Percentiles rank a stretch among this genome's conserved stretches.
phyloP scores from a whole-genome alignment of 2,329 filamentous ascomycete genomes.

The Penicillium sp. region DNA sequence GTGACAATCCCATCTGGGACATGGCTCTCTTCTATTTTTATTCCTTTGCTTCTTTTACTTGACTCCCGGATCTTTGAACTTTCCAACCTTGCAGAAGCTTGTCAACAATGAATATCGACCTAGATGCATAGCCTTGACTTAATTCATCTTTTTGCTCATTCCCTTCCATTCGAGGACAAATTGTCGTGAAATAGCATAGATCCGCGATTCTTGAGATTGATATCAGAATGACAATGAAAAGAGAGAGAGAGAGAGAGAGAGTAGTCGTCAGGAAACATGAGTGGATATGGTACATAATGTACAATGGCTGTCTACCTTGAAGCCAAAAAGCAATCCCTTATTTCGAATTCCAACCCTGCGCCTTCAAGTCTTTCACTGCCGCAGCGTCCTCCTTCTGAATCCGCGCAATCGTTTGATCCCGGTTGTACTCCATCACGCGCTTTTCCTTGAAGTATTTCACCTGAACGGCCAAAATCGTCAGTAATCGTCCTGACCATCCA shows the following conservation, averaged over 20 bases:
- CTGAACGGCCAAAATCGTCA: conserved; percentile 51
- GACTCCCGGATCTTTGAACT: background rate
- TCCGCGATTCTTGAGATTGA: background rate
- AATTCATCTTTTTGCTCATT: background rate
- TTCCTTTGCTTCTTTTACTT: background rate
- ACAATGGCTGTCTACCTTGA: conserved; percentile 17
- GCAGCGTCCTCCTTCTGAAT: conserved; percentile 74
- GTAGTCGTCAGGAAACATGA: conserved; percentile 22
- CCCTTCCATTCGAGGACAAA: background rate
- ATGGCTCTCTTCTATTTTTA: background rate
- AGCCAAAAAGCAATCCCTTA: conserved; percentile 8
- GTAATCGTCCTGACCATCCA: background rate
- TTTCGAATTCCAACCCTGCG: conserved; percentile 45
- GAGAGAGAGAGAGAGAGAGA: no score
- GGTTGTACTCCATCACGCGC: conserved; percentile 88
- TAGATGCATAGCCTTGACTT: background rate
- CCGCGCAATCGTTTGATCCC: conserved; percentile 75
- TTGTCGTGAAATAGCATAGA: background rate
- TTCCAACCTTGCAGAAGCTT: background rate
- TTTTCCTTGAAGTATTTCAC: conserved; percentile 98
- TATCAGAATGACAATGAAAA: conserved; percentile 2
- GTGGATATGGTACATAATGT: conserved; percentile 36
- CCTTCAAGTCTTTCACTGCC: conserved; percentile 55
- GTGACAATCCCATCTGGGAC: conserved; percentile 1
- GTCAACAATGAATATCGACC: background rate